These are phyloP conservation scores for Isatis lusitanica DNA, from an alignment of 441 rosid genomes.

Conservation along the genomic window DNA sequence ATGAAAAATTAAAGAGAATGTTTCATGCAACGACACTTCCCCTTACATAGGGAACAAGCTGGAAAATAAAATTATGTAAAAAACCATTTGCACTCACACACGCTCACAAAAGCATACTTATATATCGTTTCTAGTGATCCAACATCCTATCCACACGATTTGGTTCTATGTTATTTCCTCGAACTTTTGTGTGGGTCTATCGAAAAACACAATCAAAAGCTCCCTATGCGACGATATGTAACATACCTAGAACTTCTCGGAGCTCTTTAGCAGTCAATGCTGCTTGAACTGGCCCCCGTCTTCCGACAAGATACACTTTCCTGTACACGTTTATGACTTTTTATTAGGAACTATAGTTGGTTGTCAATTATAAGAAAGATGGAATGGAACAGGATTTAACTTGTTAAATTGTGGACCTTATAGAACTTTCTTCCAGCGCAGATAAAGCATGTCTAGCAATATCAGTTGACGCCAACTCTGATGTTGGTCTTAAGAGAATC, in stretches of 20 bases:
- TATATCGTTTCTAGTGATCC: constrained; percentile 1
- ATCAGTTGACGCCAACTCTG: constrained; percentile 79
- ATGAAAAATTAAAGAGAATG: background rate
- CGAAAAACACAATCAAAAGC: background rate
- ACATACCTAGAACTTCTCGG: constrained; percentile 84
- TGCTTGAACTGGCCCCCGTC: constrained; percentile 96
- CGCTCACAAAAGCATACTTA: background rate
- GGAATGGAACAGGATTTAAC: background rate
- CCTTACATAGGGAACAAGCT: background rate
- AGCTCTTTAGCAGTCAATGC: constrained; percentile 97
- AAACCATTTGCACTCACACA: background rate
- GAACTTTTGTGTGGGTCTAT: background rate
- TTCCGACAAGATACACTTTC: constrained; percentile 83
- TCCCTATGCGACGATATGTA: background rate
- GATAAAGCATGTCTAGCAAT: constrained; percentile 74
- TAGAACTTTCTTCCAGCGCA: constrained; percentile 69
- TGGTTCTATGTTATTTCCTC: background rate
- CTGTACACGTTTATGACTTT: constrained; percentile 41
- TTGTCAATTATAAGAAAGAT: constrained; percentile 20
- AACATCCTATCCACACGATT: background rate
- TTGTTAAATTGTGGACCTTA: constrained; percentile 53
- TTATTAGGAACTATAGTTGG: constrained; percentile 10
- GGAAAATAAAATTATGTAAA: background rate
- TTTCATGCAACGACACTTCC: background rate
- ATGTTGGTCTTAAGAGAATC: constrained; percentile 70